Evolutionary conservation across 352 stramenopile genomes (phyloP).

Genomic region (Globisporangium orthogonon): DNA sequence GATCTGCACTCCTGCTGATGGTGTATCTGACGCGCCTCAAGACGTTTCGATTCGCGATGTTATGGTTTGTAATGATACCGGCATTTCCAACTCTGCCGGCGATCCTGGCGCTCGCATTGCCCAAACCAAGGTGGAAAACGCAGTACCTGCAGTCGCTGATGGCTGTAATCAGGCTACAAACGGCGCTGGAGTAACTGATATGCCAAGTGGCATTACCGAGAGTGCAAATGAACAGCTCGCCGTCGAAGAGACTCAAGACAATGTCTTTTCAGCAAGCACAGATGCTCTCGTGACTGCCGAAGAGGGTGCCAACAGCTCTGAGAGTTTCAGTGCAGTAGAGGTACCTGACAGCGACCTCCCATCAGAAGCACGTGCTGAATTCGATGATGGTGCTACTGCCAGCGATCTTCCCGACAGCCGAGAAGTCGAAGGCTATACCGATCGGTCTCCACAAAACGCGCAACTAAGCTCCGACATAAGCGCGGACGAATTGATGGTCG

Average conservation of each 20-base stretch:
- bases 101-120: not conserved
- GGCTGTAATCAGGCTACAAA: not conserved
- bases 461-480: not conserved
- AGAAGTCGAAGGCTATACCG: not conserved
- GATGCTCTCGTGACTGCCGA: too few species aligned
- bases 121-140: not conserved
- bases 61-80: too few species aligned
- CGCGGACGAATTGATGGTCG: not conserved
- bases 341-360: too few species aligned
- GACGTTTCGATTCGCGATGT: not conserved
- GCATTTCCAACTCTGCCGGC: not conserved
- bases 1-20: not conserved
- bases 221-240: too few species aligned
- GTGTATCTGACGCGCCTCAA: not conserved
- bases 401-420: too few species aligned
- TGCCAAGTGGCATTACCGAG: too few species aligned
- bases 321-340: too few species aligned
- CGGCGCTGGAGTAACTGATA: not conserved
- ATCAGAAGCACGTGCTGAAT: too few species aligned
- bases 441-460: not conserved
- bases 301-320: too few species aligned
- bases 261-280: too few species aligned
- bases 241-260: too few species aligned
- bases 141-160: not conserved
- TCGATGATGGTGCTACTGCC: not conserved